Base-by-base conservation (phyloP, 1,284 basidiomycete species). In the Moniliella sp. region DNA sequence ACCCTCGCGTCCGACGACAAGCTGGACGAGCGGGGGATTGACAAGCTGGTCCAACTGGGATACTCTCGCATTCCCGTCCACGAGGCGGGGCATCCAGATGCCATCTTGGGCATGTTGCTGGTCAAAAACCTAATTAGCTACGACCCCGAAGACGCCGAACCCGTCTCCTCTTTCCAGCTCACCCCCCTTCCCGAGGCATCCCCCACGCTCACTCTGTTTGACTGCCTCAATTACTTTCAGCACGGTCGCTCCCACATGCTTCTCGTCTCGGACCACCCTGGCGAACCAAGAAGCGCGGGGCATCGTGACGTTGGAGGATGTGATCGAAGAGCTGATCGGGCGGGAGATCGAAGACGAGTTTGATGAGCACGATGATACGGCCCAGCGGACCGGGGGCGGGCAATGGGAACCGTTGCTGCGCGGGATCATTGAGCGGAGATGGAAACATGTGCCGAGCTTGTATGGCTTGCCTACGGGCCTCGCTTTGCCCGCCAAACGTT, bases 21-120 rank as follows among this genome's bases (percentile, higher is more conserved):
- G 16, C 63, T 97, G 28, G 76, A 91, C 59, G 74, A 81, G 45
- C 66, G 71, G 0, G 72, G 71, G 0, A 73, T 61, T 14, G 88
- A 25, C 75, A 86, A 54, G 67, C 40, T 64, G 15, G 53, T 64
- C 16, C 45, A 57, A 18, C 56, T 56, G 36, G 88, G 88, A 0
- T 93, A 93, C 60, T 91, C 83, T 1, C 75, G 88, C 15, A 82
- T 94, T 45, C 88, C 88, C 0, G 70, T 97, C 1, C 78, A 93
- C 55, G 74, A 78, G 45, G 69, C 77, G 3, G 72, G 71, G 3
- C 70, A 78, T 32, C 71, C 74, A 1, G 64, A 73, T 9, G 72
- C 79, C 26, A 93, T 91, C 53, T 64, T 79, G 9, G 88, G 88
- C 0, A 70, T 93, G 46, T 67, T 97, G 2, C 70, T 93, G 2